Evolutionary conservation across 1,139 yeast genomes (phyloP).

Genomic region (Pneumocystis canis): DNA sequence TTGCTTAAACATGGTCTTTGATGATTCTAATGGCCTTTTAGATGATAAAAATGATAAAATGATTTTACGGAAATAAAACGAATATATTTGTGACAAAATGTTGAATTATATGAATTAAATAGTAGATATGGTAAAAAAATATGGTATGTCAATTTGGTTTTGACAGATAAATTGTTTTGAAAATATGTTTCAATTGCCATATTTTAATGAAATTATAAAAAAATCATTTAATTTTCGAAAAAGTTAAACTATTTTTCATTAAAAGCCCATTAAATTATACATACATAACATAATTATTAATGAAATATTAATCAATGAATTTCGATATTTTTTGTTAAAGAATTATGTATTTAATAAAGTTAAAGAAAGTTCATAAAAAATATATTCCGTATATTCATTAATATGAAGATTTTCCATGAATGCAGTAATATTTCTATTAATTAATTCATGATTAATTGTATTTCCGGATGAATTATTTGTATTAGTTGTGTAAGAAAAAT

Average conservation of each 20-base stretch:
- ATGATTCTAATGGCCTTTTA: neutral
- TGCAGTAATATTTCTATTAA: neutral
- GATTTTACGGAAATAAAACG: neutral
- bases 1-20: neutral
- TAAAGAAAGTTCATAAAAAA: neutral
- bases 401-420: neutral
- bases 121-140: neutral
- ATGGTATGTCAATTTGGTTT: neutral
- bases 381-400: neutral
- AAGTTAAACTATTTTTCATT: too few relatives aligned
- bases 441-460: neutral
- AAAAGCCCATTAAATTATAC: neutral
- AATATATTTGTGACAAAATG: neutral
- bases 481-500: slow-evolving; percentile 3
- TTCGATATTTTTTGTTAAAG: neutral
- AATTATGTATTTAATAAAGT: neutral
- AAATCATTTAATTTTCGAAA: neutral
- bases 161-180: neutral
- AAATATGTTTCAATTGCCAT: neutral
- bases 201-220: neutral
- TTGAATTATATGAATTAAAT: neutral
- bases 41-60: neutral
- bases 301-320: neutral
- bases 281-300: neutral
- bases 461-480: neutral